These are phyloP conservation scores for Fusarium austroafricanum DNA, from an alignment of 2,329 filamentous ascomycete genomes.

Conservation along the genomic window DNA sequence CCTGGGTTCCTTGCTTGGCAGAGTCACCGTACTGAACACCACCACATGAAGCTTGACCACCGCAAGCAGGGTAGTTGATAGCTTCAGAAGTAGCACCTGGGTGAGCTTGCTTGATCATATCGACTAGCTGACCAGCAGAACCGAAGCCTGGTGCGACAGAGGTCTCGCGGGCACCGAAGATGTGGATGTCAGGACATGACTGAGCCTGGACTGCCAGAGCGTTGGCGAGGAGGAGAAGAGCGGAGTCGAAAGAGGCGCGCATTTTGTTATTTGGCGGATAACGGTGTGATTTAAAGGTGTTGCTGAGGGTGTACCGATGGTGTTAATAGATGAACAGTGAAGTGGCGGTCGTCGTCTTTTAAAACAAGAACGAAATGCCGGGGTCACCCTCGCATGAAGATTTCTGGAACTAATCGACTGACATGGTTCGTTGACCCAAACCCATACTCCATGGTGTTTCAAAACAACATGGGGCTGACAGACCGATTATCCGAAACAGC, in stretches of 20 bases:
- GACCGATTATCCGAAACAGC: accelerated
- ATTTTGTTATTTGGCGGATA: neutral
- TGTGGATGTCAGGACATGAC: conserved; percentile 56
- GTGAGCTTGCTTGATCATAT: conserved; percentile 60
- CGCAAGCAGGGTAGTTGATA: conserved; percentile 71
- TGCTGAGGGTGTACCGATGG: neutral
- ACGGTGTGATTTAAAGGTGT: no score
- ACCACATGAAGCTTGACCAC: conserved; percentile 68
- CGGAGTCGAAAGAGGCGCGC: conserved; percentile 18
- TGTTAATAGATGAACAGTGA: no score
- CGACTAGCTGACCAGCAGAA: conserved; percentile 61
- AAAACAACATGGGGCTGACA: neutral
- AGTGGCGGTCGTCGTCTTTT: neutral
- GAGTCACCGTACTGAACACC: conserved; percentile 70
- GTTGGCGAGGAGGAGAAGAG: conserved; percentile 19
- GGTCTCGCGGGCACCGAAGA: conserved; percentile 62
- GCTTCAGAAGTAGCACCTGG: conserved; percentile 65
- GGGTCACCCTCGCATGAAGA: conserved; percentile 1
- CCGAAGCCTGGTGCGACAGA: conserved; percentile 65
- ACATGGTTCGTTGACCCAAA: neutral
- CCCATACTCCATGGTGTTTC: neutral
- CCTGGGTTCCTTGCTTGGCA: conserved; percentile 66
- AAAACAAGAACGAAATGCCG: accelerated
- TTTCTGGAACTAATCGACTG: neutral
- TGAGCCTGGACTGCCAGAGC: conserved; percentile 20